Evolutionary conservation across 2,329 filamentous ascomycete species (phyloP), one percentile per base, ranked within the genome.

Genomic region (Corynespora cassiicola): DNA sequence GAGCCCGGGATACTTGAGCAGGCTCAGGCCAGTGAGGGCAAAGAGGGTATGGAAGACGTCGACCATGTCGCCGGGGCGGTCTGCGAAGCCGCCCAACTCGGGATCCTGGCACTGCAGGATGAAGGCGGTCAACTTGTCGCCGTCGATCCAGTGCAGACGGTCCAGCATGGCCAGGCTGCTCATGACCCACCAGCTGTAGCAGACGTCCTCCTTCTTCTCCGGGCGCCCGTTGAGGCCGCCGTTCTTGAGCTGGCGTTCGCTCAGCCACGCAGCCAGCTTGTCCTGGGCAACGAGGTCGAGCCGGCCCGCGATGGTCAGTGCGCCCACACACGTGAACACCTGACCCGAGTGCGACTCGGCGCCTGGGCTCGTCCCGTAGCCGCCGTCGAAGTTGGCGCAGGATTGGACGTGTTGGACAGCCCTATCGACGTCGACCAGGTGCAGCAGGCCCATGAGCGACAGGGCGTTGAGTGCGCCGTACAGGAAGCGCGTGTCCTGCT

Each of bases 161-260:
- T 80, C 84, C 53, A 99, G 88, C 79, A 97, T 96, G 29, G 87
- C 86, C 53, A 99, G 74, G 65, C 91, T 96, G 63, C 88, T 92
- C 61, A 92, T 75, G 28, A 97, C 94, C 94, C 94, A 99, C 94
- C 94, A 99, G 66, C 90, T 96, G 72, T 99, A 99, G 73, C 94
- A 99, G 10, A 96, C 92, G 66, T 99, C 94, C 65, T 96, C 92
- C 47, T 88, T 74, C 75, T 99, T 99, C 72, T 97, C 94, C 1
- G 94, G 94, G 31, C 94, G 81, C 3, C 94, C 94, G 65, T 99
- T 99, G 33, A 99, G 74, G 0, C 94, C 94, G 19, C 94, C 94
- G 31, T 85, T 86, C 7, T 88, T 81, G 18, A 95, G 76, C 66
- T 99, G 94, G 47, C 94, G 81, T 71, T 99, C 94, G 68, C 90